These are phyloP conservation scores for Gracilaria gracilis DNA, from an alignment of 23 red algal species.

Conservation along the genomic window DNA sequence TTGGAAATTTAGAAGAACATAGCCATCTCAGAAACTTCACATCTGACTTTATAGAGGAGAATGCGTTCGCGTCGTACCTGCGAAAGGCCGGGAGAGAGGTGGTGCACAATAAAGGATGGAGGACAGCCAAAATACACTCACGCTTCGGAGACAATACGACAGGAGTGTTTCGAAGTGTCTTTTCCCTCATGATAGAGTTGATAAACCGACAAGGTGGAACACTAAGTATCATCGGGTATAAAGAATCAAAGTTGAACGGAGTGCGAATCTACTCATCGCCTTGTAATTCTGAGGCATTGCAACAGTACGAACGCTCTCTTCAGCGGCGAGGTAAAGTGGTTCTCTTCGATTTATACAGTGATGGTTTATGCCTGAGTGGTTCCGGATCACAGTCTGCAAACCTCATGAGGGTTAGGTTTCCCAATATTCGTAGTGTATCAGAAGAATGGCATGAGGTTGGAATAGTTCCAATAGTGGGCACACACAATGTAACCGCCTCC, in stretches of 20 bases:
- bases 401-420: slow-evolving; percentile 17
- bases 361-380: not conserved
- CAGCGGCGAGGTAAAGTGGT: not conserved
- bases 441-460: slow-evolving; percentile 24
- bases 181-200: not conserved
- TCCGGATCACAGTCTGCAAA: slow-evolving; percentile 15
- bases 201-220: not conserved
- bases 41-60: not conserved
- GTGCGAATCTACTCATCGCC: not conserved
- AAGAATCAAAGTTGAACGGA: not conserved
- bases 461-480: slow-evolving; percentile 3
- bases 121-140: not conserved
- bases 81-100: not conserved
- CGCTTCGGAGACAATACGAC: not conserved
- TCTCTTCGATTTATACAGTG: slow-evolving; percentile 7
- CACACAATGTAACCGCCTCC: not conserved
- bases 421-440: not conserved
- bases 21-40: not conserved
- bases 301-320: not conserved
- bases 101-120: not conserved
- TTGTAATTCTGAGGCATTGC: not conserved
- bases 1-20: not conserved
- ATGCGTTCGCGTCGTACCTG: not conserved
- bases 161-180: not conserved
- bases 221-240: not conserved